Conservation (phyloP, 495 filamentous ascomycete genomes). For the Stereocaulon alpinum region DNA sequence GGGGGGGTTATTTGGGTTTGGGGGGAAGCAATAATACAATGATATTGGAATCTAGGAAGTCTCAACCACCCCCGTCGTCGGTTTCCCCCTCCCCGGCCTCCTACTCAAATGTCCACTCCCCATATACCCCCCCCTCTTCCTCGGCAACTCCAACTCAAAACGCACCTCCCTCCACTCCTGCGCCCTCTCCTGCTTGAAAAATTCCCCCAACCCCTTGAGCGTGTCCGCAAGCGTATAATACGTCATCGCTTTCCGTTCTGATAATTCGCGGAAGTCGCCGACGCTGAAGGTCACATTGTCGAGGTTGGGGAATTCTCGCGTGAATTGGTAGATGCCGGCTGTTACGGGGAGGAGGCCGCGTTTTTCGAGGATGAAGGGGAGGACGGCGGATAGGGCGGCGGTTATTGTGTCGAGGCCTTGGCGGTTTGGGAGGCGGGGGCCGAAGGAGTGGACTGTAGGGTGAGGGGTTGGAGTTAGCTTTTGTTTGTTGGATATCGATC, state of each 20-base stretch:
- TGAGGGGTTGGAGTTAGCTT: too few species aligned
- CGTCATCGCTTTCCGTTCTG: neutral
- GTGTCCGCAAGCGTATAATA: neutral
- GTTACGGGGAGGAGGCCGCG: neutral
- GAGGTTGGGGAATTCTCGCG: neutral
- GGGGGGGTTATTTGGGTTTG: conserved; percentile 37
- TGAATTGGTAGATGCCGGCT: neutral
- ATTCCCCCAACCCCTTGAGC: neutral
- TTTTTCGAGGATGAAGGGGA: neutral
- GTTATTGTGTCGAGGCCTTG: neutral
- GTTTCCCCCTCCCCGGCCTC: too few species aligned
- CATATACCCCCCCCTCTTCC: neutral
- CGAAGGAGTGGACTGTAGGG: conserved; percentile 1
- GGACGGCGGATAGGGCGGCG: neutral
- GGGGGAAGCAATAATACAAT: conserved; percentile 11
- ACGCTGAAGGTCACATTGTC: neutral
- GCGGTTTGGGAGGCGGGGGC: neutral
- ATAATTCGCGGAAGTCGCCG: neutral
- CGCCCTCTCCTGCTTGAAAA: neutral
- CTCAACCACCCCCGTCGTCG: too few species aligned
- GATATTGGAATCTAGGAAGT: too few species aligned
- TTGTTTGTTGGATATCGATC: too few species aligned
- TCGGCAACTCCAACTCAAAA: neutral
- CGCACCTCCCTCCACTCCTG: neutral
- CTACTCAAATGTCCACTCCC: neutral